Evolutionary conservation across 306 rosid genomes (phyloP), one percentile per base, ranked within the genome.

Genomic region (Cucurbita pepo): DNA sequence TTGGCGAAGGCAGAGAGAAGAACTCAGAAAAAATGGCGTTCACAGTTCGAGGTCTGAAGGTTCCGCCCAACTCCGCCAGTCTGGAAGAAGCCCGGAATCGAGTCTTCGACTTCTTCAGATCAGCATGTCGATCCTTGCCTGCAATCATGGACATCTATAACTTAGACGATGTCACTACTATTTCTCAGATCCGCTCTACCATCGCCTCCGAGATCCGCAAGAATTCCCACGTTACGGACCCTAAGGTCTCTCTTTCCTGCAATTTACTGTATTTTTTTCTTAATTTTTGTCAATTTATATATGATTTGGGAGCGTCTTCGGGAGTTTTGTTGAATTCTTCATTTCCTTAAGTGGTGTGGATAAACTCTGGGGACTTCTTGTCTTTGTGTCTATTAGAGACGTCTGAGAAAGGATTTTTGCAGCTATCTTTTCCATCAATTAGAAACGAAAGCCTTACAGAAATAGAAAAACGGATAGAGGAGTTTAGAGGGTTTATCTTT

Each of bases 171-270:
- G 87, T 86, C 74, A 80, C 74, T 19, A 36, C 81, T 3, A 47
- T 83, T 55, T 87, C 99, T 40, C 81, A 87, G 58, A 96, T 94
- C 59, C 99, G 99, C 67, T 86, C 97, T 76, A 41, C 89, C 73
- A 47, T 91, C 78, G 86, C 99, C 80, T 41, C 96, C 3, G 76
- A 94, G 91, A 85, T 91, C 87, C 97, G 97, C 80, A 89, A 84
- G 81, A 87, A 92, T 78, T 12, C 87, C 10, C 77, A 80, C 62
- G 14, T 91, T 79, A 79, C 87, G 56, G 62, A 94, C 71, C 95
- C 97, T 60, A 94, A 91, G 94, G 97, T 94, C 54, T 16, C 54
- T 15, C 38, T 12, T 43, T 37, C 58, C 43, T 14, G 19, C 59
- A 59, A 18, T 51, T n/a, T 11, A 22, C 44, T 69, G 7, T 50